Conservation (phyloP, 495 filamentous ascomycete genomes). For the Tricharina praecox region DNA sequence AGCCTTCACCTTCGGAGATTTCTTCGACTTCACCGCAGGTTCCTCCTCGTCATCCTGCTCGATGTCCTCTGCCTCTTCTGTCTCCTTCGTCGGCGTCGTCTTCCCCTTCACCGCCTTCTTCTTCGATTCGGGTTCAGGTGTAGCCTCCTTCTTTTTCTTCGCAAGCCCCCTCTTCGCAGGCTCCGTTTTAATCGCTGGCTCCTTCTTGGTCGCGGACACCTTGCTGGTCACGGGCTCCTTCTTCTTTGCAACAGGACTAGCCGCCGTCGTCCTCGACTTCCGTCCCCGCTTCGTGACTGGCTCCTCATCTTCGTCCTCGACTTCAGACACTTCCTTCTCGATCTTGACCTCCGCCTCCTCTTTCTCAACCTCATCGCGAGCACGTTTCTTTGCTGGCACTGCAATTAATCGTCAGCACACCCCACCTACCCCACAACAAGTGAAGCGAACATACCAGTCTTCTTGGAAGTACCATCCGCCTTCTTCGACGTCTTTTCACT, state of each 20-base stretch:
- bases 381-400: conserved; percentile 12
- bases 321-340: conserved; percentile 8
- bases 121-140: conserved; percentile 24
- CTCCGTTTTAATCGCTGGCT: conserved; percentile 21
- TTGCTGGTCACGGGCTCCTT: conserved; percentile 4
- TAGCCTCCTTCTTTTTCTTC: conserved; percentile 32
- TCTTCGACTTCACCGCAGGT: too few relatives aligned
- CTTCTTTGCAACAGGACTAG: conserved; percentile 17
- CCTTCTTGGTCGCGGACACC: conserved; percentile 21
- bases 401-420: not conserved
- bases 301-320: conserved; percentile 25
- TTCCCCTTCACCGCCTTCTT: conserved; percentile 21
- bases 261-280: conserved; percentile 27
- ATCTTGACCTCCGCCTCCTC: conserved; percentile 10
- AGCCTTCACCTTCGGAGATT: too few relatives aligned
- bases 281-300: conserved; percentile 10
- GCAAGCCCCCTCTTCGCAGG: conserved; percentile 28
- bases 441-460: conserved; percentile 17
- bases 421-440: conserved; percentile 3
- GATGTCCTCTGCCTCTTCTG: conserved; percentile 24
- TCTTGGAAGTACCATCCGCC: conserved; percentile 14
- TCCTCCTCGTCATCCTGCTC: conserved; percentile 26
- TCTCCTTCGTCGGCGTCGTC: conserved; percentile 22
- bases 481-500: conserved; percentile 11
- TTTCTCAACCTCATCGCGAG: conserved; percentile 3